Evolutionary conservation across 257 asterid genomes (phyloP), one percentile per base, ranked within the genome.

Genomic region (Capsicum chinense): DNA sequence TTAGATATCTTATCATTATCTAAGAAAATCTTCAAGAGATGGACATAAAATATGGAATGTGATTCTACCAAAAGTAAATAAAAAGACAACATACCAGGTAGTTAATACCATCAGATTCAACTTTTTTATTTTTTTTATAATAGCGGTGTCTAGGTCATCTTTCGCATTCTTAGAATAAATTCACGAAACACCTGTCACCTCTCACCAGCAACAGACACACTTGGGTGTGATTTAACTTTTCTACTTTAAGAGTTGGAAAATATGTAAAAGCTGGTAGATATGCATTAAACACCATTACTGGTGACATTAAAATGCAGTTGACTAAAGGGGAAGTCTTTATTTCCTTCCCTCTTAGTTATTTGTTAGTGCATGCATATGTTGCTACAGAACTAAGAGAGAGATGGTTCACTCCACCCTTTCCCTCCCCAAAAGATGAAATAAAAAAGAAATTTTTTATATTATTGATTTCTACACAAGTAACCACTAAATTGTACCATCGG

Each of bases 401-500:
- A 39, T n/a, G 37, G 17, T n/a, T 5, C 57, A 3, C 58, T 0
- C 1, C 39, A 57, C 17, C 10, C 12, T 9, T 0, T 0, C 58
- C 79, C 17, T 37, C 5, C 12, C 17, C 5, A 1, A 64, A 33
- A 5, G 0, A 44, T 44, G 7, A 3, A 73, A 73, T 12, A 19
- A 19, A 54, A 73, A 7, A 16, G 19, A 73, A 10, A 0, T 0
- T 17, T 70, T 68, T 68, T 21, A 70, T 1, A 7, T 42, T 71
- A 11, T 74, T 50, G 59, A 12, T 60, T 50, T 74, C 16, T 74
- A 74, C 44, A 13, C 42, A 74, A 74, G 19, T 74, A 74, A 74
- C 80, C 1, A 48, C 60, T 48, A 73, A 50, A 48, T 50, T 50
- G 60, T 74, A 50, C 39, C 60, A 50, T 54, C 33, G 2, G 2